Evolutionary conservation across 805 yeast genomes (phyloP).

Genomic region (Teunomyces panamensis): DNA sequence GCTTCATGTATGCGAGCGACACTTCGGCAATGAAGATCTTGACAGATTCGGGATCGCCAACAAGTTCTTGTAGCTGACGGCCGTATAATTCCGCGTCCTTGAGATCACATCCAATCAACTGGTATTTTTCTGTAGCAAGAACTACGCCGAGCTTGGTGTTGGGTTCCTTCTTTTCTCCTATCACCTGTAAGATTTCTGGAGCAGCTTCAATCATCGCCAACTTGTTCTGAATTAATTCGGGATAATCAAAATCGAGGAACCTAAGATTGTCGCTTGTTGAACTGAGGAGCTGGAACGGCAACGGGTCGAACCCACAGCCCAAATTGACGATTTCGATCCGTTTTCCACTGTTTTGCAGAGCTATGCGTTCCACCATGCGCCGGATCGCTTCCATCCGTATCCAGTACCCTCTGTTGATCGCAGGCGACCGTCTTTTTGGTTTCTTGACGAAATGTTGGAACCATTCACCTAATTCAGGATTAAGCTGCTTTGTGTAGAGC

Average conservation of each 20-base stretch:
- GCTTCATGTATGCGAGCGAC: slow-evolving; percentile 76
- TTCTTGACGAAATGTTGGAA: slow-evolving; percentile 67
- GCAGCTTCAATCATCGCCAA: slow-evolving; percentile 48
- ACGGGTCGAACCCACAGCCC: slow-evolving; percentile 70
- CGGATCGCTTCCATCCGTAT: slow-evolving; percentile 69
- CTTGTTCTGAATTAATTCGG: slow-evolving; percentile 61
- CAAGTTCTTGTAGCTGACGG: slow-evolving; percentile 22
- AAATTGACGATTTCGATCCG: slow-evolving; percentile 54
- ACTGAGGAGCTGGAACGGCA: slow-evolving; percentile 37
- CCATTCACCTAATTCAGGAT: slow-evolving; percentile 43
- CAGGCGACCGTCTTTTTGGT: slow-evolving; percentile 69
- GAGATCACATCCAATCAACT: slow-evolving; percentile 66
- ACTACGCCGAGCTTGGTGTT: slow-evolving; percentile 18
- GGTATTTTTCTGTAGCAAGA: slow-evolving; percentile 42
- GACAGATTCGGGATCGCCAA: slow-evolving; percentile 26
- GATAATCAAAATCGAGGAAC: slow-evolving; percentile 74
- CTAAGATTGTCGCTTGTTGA: slow-evolving; percentile 31
- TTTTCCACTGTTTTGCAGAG: slow-evolving; percentile 19
- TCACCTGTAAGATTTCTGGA: slow-evolving; percentile 43
- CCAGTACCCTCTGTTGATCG: slow-evolving; percentile 84
- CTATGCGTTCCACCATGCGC: slow-evolving; percentile 48
- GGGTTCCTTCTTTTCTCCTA: slow-evolving; percentile 30
- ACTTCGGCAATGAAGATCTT: slow-evolving; percentile 78
- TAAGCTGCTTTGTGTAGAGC: slow-evolving; percentile 41
- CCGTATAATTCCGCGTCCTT: slow-evolving; percentile 43